These are phyloP conservation scores for Ustilago bromivora DNA, from an alignment of 1,284 basidiomycete genomes.

Conservation along the genomic window DNA sequence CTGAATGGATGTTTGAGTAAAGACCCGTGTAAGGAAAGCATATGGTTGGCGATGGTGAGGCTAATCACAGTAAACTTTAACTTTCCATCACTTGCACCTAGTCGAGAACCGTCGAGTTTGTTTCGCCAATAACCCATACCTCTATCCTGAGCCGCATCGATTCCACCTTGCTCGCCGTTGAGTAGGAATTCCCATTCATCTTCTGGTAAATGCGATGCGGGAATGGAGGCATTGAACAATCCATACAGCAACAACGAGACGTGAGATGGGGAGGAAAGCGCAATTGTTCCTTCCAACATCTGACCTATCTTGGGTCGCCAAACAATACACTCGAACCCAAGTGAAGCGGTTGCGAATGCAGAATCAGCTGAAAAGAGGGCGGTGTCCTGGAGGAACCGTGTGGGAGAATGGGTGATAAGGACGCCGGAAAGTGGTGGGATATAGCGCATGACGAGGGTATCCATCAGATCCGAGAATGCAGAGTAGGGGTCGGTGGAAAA, in stretches of 20 bases:
- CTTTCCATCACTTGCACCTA: conserved; percentile 80
- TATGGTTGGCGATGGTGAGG: conserved; percentile 90
- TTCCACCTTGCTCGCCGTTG: conserved; percentile 68
- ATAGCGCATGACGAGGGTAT: conserved; percentile 73
- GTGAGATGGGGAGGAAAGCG: conserved; percentile 91
- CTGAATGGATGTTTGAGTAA: conserved; percentile 87
- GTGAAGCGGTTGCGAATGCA: conserved; percentile 82
- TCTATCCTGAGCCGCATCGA: conserved; percentile 25
- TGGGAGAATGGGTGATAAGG: conserved; percentile 84
- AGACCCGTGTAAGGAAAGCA: conserved; percentile 92
- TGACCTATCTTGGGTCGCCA: conserved; percentile 91
- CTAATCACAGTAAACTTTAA: conserved; percentile 92
- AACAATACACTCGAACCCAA: conserved; percentile 84
- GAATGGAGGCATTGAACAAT: conserved; percentile 97
- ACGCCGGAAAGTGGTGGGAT: conserved; percentile 88
- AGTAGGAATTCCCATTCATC: conserved; percentile 89
- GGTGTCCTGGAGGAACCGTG: conserved; percentile 78
- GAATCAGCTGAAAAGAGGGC: conserved; percentile 85
- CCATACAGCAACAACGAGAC: conserved; percentile 90
- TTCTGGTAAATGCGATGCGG: conserved; percentile 86
- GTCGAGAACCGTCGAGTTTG: conserved; percentile 76
- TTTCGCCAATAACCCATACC: conserved; percentile 82
- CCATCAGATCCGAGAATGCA: conserved; percentile 64
- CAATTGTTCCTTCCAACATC: conserved; percentile 86
- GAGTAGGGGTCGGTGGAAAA: conserved; percentile 48